These are phyloP conservation scores for Neurospora sp. DNA, from an alignment of 495 filamentous ascomycete species.

Conservation along the genomic window DNA sequence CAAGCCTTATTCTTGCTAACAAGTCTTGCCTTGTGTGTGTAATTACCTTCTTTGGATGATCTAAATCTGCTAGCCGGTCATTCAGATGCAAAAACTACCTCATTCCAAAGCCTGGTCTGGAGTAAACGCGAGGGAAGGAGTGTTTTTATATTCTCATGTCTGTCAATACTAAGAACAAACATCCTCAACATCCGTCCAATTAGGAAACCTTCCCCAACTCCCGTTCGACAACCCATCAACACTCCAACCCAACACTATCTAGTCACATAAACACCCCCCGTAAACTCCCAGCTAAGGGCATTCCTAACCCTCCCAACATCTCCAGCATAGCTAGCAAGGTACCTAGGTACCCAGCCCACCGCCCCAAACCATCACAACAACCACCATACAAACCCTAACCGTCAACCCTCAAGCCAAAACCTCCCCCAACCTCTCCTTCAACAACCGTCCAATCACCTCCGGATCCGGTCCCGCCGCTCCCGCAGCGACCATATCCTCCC, in stretches of 20 bases:
- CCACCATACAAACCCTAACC: too few relatives aligned
- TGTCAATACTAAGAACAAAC: not conserved
- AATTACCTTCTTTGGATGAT: not conserved
- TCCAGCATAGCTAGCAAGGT: not conserved
- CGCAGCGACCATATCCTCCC: slow-evolving; percentile 12
- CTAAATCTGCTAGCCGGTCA: not conserved
- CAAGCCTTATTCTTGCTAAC: not conserved
- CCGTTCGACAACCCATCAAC: not conserved
- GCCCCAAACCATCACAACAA: not conserved
- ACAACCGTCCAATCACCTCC: slow-evolving; percentile 10
- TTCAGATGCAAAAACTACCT: not conserved
- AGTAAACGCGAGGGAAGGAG: not conserved
- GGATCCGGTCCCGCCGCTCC: slow-evolving; percentile 13
- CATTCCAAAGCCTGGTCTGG: not conserved
- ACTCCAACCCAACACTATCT: not conserved
- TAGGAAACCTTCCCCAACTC: not conserved
- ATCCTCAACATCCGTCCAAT: not conserved
- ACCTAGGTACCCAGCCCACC: not conserved
- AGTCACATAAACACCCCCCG: not conserved
- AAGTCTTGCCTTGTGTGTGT: not conserved
- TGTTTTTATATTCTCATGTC: not conserved
- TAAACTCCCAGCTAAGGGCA: not conserved
- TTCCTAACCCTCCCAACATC: not conserved
- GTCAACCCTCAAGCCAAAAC: not conserved
- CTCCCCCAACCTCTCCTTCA: slow-evolving; percentile 14